These are phyloP conservation scores for Thermomucor indicae-seudaticae DNA, from an alignment of 371 early-diverging fungal species.

Conservation along the genomic window DNA sequence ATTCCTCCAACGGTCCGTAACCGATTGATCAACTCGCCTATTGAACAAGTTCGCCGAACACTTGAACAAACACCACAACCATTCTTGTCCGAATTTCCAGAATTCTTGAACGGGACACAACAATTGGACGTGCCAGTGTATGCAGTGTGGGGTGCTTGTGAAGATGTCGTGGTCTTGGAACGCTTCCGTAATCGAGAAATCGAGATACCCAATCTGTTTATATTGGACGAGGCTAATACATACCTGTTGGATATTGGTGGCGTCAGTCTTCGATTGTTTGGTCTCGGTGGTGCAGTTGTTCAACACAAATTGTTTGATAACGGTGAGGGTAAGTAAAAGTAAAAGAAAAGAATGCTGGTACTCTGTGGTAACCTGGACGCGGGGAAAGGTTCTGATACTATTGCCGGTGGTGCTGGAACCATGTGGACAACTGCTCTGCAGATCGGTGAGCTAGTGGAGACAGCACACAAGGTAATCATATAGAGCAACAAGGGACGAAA, in stretches of 20 bases:
- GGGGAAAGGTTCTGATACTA: slow-evolving; percentile 60
- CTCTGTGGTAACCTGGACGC: neutral
- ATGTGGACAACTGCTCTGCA: slow-evolving; percentile 72
- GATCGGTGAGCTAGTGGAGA: slow-evolving; percentile 63
- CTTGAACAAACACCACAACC: slow-evolving; percentile 45
- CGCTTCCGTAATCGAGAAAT: slow-evolving; percentile 53
- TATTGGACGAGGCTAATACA: slow-evolving; percentile 57
- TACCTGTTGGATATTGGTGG: slow-evolving; percentile 57
- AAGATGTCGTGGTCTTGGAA: slow-evolving; percentile 62
- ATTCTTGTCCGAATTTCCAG: slow-evolving; percentile 54
- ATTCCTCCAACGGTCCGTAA: slow-evolving; percentile 46
- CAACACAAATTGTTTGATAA: slow-evolving; percentile 68
- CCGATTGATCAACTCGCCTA: slow-evolving; percentile 35
- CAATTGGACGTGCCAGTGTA: slow-evolving; percentile 59
- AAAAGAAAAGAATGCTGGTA: neutral
- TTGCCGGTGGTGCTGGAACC: slow-evolving; percentile 64
- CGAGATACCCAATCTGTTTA: slow-evolving; percentile 47
- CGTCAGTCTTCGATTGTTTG: slow-evolving; percentile 59
- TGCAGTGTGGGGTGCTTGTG: slow-evolving; percentile 67
- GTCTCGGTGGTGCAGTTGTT: slow-evolving; percentile 64
- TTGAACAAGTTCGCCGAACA: slow-evolving; percentile 43
- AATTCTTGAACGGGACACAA: slow-evolving; percentile 41
- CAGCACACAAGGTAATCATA: slow-evolving; percentile 43
- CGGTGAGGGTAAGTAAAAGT: slow-evolving; percentile 51
- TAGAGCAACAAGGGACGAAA: neutral